Evolutionary conservation across 768 basidiomycete species (phyloP).

Genomic region (Scleroderma bovista): DNA sequence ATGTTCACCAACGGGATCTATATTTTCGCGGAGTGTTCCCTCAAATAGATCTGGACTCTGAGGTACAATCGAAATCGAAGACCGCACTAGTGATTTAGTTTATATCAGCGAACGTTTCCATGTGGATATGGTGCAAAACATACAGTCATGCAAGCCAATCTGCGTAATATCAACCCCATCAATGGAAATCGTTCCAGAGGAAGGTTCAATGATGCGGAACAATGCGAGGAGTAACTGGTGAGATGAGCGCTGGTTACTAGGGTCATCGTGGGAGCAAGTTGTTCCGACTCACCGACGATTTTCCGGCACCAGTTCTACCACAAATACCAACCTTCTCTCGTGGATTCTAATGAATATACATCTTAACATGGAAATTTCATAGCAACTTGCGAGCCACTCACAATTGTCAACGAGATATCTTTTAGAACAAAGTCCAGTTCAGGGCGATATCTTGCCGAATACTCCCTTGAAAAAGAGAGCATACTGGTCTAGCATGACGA

Average conservation of each 20-base stretch:
- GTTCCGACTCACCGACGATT: conserved; percentile 54
- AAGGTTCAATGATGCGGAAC: conserved; percentile 73
- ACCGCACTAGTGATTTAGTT: conserved; percentile 43
- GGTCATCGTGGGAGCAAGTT: background rate
- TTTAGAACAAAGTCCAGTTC: conserved; percentile 79
- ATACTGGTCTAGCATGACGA: conserved; percentile 1
- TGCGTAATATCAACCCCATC: conserved; percentile 74
- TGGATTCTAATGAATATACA: conserved; percentile 43
- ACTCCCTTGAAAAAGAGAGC: conserved; percentile 39
- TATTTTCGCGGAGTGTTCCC: conserved; percentile 77
- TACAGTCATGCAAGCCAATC: conserved; percentile 62
- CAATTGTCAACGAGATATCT: conserved; percentile 65
- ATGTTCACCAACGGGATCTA: conserved; percentile 77
- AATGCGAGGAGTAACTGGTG: conserved; percentile 58
- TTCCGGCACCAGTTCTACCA: conserved; percentile 77
- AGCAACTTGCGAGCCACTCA: conserved; percentile 25
- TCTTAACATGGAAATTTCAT: conserved; percentile 4
- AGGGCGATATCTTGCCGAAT: conserved; percentile 74
- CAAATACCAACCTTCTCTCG: conserved; percentile 89
- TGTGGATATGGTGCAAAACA: conserved; percentile 2
- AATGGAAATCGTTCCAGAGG: conserved; percentile 59
- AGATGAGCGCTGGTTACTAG: background rate
- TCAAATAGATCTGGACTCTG: conserved; percentile 71
- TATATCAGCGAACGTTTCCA: background rate
- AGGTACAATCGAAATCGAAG: conserved; percentile 80